Conservation (phyloP, 805 yeast species). For the Lipomyces sp. region DNA sequence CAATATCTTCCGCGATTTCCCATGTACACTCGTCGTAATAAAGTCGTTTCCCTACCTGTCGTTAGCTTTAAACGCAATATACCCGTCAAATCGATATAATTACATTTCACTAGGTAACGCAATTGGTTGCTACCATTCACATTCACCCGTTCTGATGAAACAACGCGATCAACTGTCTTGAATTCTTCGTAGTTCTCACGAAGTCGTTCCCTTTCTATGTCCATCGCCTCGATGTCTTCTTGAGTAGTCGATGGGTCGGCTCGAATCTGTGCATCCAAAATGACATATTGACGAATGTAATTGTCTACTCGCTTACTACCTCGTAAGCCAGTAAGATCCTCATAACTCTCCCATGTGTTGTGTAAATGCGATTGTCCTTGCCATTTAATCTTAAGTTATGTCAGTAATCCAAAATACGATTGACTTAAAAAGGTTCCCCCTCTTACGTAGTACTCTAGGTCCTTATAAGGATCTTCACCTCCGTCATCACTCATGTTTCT, state of each 20-base stretch:
- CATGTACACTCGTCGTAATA: slow-evolving; percentile 96
- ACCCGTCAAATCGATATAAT: neutral
- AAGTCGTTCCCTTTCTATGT: slow-evolving; percentile 82
- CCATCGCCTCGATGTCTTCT: slow-evolving; percentile 93
- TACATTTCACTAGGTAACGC: slow-evolving; percentile 84
- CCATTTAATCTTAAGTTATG: slow-evolving; percentile 70
- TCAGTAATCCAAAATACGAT: neutral
- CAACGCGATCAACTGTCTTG: slow-evolving; percentile 86
- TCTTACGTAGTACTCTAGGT: slow-evolving; percentile 42
- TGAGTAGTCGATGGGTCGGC: slow-evolving; percentile 80
- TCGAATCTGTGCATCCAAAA: slow-evolving; percentile 75
- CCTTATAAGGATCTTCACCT: slow-evolving; percentile 41
- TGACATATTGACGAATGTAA: slow-evolving; percentile 77
- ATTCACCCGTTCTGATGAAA: slow-evolving; percentile 72
- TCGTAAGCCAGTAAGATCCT: slow-evolving; percentile 52
- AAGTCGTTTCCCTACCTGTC: slow-evolving; percentile 63
- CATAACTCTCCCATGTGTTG: slow-evolving; percentile 88
- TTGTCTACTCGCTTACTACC: slow-evolving; percentile 90
- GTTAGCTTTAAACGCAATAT: neutral
- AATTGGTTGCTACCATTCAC: slow-evolving; percentile 50
- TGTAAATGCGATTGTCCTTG: slow-evolving; percentile 84
- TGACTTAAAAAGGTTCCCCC: slow-evolving; percentile 59
- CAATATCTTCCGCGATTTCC: slow-evolving; percentile 91
- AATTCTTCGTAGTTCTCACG: slow-evolving; percentile 83
- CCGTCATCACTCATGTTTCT: slow-evolving; percentile 46